These are phyloP conservation scores for Alternaria panax DNA, from an alignment of 2,329 filamentous ascomycete genomes.

Conservation along the genomic window DNA sequence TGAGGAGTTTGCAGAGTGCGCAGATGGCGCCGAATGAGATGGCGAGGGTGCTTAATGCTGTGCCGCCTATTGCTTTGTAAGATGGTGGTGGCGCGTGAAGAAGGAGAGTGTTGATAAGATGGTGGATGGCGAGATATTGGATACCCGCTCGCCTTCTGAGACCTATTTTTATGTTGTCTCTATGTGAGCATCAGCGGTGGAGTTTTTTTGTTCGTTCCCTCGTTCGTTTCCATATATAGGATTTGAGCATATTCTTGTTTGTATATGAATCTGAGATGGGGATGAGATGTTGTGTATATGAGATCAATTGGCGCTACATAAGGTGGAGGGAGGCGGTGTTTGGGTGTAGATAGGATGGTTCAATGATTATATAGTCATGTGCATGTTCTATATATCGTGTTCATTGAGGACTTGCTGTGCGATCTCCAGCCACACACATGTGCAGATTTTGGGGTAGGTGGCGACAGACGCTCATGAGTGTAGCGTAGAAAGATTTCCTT, in stretches of 20 bases:
- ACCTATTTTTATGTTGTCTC: neutral
- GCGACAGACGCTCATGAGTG: too few relatives aligned
- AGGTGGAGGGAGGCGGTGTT: neutral
- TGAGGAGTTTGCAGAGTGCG: conserved; percentile 61
- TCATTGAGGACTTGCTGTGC: too few relatives aligned
- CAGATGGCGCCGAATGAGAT: conserved; percentile 59
- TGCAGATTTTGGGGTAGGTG: too few relatives aligned
- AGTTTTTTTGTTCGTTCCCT: neutral
- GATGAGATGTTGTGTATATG: neutral
- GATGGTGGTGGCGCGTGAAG: neutral
- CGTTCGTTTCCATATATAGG: neutral
- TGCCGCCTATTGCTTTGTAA: conserved; percentile 32
- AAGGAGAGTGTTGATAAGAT: neutral
- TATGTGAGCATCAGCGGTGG: neutral
- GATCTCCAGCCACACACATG: too few relatives aligned
- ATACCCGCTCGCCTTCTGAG: neutral
- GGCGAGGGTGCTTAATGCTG: conserved; percentile 45
- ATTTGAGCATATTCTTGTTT: neutral
- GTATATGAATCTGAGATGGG: neutral
- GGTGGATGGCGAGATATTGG: neutral
- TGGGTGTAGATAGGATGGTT: neutral
- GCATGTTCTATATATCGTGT: too few relatives aligned
- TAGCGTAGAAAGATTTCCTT: too few relatives aligned
- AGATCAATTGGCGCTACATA: neutral
- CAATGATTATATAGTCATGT: too few relatives aligned